Percentiles rank a stretch among this genome's conserved stretches.
These are phyloP conservation scores for Suhomyces prunicola DNA, from an alignment of 805 yeast genomes.

Conservation along the genomic window DNA sequence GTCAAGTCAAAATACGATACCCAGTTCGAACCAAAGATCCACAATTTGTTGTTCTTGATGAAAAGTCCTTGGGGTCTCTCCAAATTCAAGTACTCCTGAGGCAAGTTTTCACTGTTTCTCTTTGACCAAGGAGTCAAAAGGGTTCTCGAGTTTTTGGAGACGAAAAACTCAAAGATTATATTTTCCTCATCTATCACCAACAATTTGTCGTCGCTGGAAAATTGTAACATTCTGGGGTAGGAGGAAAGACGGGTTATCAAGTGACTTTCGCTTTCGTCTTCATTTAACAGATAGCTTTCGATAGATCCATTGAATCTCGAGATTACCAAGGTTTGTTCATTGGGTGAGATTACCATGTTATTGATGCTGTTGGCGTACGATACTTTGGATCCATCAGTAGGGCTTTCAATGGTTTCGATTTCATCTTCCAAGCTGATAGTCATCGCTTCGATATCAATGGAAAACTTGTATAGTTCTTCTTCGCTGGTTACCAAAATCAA, in stretches of 20 bases:
- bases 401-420: slow-evolving; percentile 28
- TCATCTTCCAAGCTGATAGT: slow-evolving; percentile 37
- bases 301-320: slow-evolving; percentile 66
- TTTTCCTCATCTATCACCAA: slow-evolving; percentile 71
- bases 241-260: slow-evolving; percentile 58
- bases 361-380: slow-evolving; percentile 52
- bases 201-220: slow-evolving; percentile 50
- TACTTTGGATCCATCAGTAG: slow-evolving; percentile 23
- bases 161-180: slow-evolving; percentile 66
- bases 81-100: slow-evolving; percentile 54
- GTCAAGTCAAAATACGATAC: slow-evolving; percentile 67
- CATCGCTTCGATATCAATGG: slow-evolving; percentile 29
- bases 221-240: slow-evolving; percentile 58
- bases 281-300: slow-evolving; percentile 42
- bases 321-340: slow-evolving; percentile 48
- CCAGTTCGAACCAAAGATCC: slow-evolving; percentile 92
- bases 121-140: slow-evolving; percentile 76
- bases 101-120: slow-evolving; percentile 69
- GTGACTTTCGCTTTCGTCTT: slow-evolving; percentile 18
- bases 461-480: slow-evolving; percentile 53
- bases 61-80: slow-evolving; percentile 73
- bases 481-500: slow-evolving; percentile 55
- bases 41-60: slow-evolving; percentile 49
- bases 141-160: slow-evolving; percentile 17
- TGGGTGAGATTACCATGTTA: slow-evolving; percentile 47